Evolutionary conservation across 495 filamentous ascomycete species (phyloP), one percentile per base, ranked within the genome.

Genomic region (Penicillium goetzii): DNA sequence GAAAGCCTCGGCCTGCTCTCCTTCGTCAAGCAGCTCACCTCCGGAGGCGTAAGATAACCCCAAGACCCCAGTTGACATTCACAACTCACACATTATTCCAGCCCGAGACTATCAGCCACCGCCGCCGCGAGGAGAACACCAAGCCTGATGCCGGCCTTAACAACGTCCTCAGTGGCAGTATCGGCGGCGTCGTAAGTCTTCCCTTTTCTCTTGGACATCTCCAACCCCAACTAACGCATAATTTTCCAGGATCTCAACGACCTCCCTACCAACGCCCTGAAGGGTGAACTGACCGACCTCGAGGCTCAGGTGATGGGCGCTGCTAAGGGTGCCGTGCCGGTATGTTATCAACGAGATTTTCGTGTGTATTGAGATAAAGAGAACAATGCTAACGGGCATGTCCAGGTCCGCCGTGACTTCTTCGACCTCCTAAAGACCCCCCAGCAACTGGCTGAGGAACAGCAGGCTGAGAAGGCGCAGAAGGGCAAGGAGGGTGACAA

Each of bases 41-140:
- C 49, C 25, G 51, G 58, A 14, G n/a, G 34, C 10, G 59, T 68
- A 61, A 28, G 59, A 34, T 62, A 43, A 9, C 0, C 23, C 2
- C 0, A 12, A 2, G 15, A 8, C 1, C 33, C 15, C 3, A 12
- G 10, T 2, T 6, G 1, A 41, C 19, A 11, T 25, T 19, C 28
- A 33, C 21, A 32, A 23, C 56, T 69, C 19, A 67, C 34, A 25
- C 19, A 11, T 17, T 17, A 0, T 19, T 11, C 0, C 7, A 69
- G 67, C 43, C 67, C 43, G 17, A 36, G 14, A 43, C 33, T 25
- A 12, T 58, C 15, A 56, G 49, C 50, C 61, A 58, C 50, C 23
- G 47, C 9, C 45, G 32, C 51, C 51, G 28, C 26, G 28, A n/a
- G 28, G 26, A 25, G 9, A 25, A 25, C 14, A 6, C 6, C 40